Conservation (phyloP, 441 rosid species). For the Gossypium aridum region DNA sequence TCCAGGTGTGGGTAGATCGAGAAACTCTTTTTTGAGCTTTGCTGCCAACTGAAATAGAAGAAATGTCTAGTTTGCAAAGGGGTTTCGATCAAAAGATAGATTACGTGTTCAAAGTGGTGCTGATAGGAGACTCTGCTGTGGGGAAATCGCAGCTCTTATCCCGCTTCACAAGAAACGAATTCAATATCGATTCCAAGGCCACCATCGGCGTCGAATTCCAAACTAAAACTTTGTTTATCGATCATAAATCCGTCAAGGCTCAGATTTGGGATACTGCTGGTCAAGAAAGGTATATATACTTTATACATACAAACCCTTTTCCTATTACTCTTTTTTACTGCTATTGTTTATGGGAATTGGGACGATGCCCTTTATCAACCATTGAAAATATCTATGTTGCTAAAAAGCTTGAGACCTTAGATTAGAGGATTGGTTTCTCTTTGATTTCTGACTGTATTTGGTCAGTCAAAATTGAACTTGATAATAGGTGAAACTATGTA, state of each 20-base stretch:
- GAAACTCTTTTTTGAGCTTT: background rate
- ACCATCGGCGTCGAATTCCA: constrained; percentile 19
- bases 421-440: background rate
- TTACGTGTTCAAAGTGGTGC: constrained; percentile 16
- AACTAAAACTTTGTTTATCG: constrained; percentile 6
- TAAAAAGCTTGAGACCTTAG: background rate
- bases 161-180: constrained; percentile 13
- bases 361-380: background rate
- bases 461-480: background rate
- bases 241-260: constrained; percentile 15
- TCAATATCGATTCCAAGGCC: constrained; percentile 16
- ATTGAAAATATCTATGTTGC: background rate
- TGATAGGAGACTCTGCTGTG: constrained; percentile 14
- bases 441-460: background rate
- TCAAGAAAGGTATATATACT: constrained; percentile 10
- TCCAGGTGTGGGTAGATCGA: background rate
- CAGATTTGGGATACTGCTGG: constrained; percentile 18
- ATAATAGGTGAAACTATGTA: background rate
- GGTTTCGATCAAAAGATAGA: constrained; percentile 21
- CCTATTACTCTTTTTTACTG: no score
- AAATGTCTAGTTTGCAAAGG: constrained; percentile 23
- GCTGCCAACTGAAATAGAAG: background rate
- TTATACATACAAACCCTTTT: background rate
- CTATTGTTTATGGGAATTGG: background rate
- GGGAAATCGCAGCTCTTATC: constrained; percentile 16